Evolutionary conservation across 2,329 filamentous ascomycete genomes (phyloP).

Genomic region (Penicillium sp.): DNA sequence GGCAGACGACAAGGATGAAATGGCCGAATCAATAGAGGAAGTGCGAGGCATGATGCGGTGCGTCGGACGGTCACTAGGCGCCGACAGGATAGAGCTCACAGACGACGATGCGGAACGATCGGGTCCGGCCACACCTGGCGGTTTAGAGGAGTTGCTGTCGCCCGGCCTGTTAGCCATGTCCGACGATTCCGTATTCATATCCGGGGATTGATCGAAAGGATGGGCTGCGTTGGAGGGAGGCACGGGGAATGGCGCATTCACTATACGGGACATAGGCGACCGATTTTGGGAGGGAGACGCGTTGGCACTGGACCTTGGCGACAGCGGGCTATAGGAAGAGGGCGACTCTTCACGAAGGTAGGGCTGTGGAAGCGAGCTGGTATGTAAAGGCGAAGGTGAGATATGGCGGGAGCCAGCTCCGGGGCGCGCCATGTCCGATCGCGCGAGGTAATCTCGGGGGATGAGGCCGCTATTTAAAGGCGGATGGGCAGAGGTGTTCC

Average conservation of each 20-base stretch:
- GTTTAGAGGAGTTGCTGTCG: constrained; percentile 25
- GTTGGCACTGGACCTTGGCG: constrained; percentile 23
- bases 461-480: constrained; percentile 28
- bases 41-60: constrained; percentile 57
- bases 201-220: constrained; percentile 16
- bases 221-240: constrained; percentile 23
- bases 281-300: constrained; percentile 20
- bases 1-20: constrained; percentile 65
- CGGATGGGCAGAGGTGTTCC: constrained; percentile 10
- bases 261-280: constrained; percentile 21
- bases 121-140: constrained; percentile 25
- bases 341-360: constrained; percentile 19
- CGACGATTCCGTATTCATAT: constrained; percentile 15
- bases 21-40: constrained; percentile 88
- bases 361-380: constrained; percentile 23
- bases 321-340: constrained; percentile 25
- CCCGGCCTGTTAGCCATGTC: constrained; percentile 21
- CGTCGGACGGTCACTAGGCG: constrained; percentile 27
- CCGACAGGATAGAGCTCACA: constrained; percentile 29
- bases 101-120: constrained; percentile 30
- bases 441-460: constrained; percentile 34
- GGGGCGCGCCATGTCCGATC: constrained; percentile 26
- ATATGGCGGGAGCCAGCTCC: constrained; percentile 26
- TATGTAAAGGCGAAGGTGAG: constrained; percentile 30
- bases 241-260: constrained; percentile 30